These are phyloP conservation scores for Trichoderma hamatum DNA, from an alignment of 2,329 filamentous ascomycete genomes.

Conservation along the genomic window DNA sequence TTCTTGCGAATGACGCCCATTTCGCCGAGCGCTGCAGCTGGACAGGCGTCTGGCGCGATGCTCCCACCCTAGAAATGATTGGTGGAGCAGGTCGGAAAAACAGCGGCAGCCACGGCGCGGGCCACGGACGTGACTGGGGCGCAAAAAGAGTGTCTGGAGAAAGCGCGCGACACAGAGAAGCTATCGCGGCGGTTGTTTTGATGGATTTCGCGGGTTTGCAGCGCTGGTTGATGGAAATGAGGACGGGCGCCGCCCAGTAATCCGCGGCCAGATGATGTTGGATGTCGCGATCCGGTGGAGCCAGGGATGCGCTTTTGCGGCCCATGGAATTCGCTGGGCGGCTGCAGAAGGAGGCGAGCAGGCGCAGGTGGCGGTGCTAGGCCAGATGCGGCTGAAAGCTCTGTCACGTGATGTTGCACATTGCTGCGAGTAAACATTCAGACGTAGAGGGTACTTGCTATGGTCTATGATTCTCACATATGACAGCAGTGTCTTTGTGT, in stretches of 20 bases:
- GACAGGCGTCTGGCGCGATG: slow-evolving; percentile 21
- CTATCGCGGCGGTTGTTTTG: slow-evolving; percentile 35
- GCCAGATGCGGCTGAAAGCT: neutral
- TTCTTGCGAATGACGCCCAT: slow-evolving; percentile 99
- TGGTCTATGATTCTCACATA: no score
- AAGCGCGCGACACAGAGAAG: slow-evolving; percentile 30
- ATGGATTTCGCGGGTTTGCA: slow-evolving; percentile 34
- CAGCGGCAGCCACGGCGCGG: slow-evolving; percentile 10
- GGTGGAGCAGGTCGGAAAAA: slow-evolving; percentile 25
- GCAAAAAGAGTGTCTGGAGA: slow-evolving; percentile 23
- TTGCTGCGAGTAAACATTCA: no score
- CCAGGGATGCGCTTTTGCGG: slow-evolving; percentile 16
- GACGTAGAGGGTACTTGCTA: no score
- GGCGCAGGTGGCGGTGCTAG: neutral
- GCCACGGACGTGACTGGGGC: neutral
- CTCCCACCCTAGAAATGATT: slow-evolving; percentile 24
- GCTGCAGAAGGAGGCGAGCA: neutral
- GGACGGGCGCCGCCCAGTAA: slow-evolving; percentile 1
- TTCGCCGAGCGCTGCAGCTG: slow-evolving; percentile 13
- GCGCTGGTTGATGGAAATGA: slow-evolving; percentile 30
- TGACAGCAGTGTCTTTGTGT: no score
- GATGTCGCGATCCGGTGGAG: slow-evolving; percentile 27
- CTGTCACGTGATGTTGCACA: slow-evolving; percentile 21
- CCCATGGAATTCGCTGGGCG: slow-evolving; percentile 23
- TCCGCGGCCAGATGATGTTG: slow-evolving; percentile 30